Conservation (phyloP, 495 filamentous ascomycete species). For the Aspergillus bertholletiae region DNA sequence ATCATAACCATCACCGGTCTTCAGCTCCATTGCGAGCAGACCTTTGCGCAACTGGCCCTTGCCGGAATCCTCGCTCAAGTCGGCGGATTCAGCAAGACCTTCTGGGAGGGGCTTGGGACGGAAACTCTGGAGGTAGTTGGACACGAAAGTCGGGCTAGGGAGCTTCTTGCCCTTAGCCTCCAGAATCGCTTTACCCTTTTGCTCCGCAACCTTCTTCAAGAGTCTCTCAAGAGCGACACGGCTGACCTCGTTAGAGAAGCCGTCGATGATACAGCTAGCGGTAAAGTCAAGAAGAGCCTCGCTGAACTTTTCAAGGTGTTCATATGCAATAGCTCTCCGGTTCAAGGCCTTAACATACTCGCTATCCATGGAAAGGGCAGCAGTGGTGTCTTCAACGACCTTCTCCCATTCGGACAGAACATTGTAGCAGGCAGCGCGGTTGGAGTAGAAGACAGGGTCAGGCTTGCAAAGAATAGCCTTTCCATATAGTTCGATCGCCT, state of each 20-base stretch:
- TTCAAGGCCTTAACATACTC: constrained; percentile 98
- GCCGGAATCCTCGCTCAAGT: constrained; percentile 73
- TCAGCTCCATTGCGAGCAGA: constrained; percentile 72
- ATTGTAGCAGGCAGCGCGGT: constrained; percentile 96
- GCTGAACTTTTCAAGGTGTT: constrained; percentile 85
- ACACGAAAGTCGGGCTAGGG: constrained; percentile 91
- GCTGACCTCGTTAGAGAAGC: constrained; percentile 83
- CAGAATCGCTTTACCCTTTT: constrained; percentile 84
- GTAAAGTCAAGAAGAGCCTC: constrained; percentile 96
- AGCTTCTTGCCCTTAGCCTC: constrained; percentile 75
- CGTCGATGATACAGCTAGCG: constrained; percentile 97
- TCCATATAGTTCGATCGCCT: constrained; percentile 89
- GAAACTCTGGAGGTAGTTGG: constrained; percentile 99
- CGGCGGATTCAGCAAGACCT: constrained; percentile 75
- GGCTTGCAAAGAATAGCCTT: constrained; percentile 95
- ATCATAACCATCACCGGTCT: constrained; percentile 85
- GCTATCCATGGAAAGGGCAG: constrained; percentile 84
- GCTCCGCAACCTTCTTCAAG: constrained; percentile 94
- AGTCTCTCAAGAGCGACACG: constrained; percentile 88
- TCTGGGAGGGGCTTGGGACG: constrained; percentile 70
- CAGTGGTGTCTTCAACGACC: constrained; percentile 95
- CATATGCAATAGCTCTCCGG: constrained; percentile 91
- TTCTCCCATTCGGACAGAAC: constrained; percentile 89
- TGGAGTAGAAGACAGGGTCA: constrained; percentile 97
- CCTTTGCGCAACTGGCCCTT: constrained; percentile 82